Base-by-base conservation (phyloP, 331 rosid genomes). In the Pyrus hybrid region DNA sequence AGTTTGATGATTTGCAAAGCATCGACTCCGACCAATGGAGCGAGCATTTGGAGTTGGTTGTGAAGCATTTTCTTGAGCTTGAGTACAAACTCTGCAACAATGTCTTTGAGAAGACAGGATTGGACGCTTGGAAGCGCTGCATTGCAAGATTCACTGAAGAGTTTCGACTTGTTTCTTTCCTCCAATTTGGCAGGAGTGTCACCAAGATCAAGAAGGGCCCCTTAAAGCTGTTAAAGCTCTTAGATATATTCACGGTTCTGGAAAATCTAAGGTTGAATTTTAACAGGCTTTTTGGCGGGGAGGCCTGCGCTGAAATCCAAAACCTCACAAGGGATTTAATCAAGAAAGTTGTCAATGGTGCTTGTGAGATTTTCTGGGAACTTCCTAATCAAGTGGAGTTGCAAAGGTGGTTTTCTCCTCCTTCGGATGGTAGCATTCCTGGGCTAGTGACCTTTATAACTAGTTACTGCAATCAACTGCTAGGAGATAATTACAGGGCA, bases 391-490 rank as follows among this genome's bases (percentile, higher is more conserved):
- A 95, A 81, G 94, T 92, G 23, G 88, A 83, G 83, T 65, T 79
- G 82, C 91, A 85, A 76, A 76, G 96, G 86, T 85, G 79, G 67
- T 77, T 85, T 76, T 83, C 84, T 76, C 91, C 96, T 70, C 99
- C 98, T 26, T 47, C 77, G 4, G 93, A 95, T 68, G 97, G 99
- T 72, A 85, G 89, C 66, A 84, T 92, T 84, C 97, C 97, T 4
- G 70, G 77, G 78, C 87, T 89, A 51, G 97, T 95, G 63, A 81
- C 72, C 79, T 92, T 90, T 64, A 86, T 92, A 32, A 91, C 94
- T 7, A 79, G 79, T 60, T 92, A 85, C 86, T 92, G 92, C 76
- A 86, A 92, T 68, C 81, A 82, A 72, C 84, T 95, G 43, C 93
- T 95, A 25, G 81, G 85, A 0, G 86, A 89, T n/a, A 66, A 81